Evolutionary conservation across 345 rosid genomes (phyloP).

Genomic region (Brassica carinata): DNA sequence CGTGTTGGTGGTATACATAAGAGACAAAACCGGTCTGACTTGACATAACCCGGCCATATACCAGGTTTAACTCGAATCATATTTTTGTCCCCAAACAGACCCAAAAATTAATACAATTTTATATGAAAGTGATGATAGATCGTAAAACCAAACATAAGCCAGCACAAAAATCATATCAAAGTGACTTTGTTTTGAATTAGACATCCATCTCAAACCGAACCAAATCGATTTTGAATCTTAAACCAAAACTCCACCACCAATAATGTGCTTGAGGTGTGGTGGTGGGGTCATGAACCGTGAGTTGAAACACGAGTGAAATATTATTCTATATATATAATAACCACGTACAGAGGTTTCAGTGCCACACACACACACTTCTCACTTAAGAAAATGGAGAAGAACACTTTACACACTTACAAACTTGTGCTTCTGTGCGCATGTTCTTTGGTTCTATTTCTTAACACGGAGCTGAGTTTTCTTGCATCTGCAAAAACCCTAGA

Average conservation of each 20-base stretch:
- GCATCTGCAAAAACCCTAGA: conserved; percentile 12
- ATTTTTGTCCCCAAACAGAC: no score
- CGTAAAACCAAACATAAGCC: no score
- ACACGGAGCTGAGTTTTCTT: conserved; percentile 5
- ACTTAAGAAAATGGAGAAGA: conserved; percentile 19
- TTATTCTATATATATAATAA: neutral
- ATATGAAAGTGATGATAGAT: no score
- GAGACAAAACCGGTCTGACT: no score
- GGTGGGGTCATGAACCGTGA: conserved; percentile 2
- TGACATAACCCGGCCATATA: no score
- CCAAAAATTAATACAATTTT: no score
- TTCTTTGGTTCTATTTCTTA: conserved; percentile 16
- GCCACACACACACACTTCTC: conserved; percentile 4
- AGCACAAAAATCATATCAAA: no score
- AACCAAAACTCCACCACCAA: neutral
- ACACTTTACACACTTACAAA: conserved; percentile 6
- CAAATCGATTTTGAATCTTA: neutral
- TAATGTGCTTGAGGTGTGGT: neutral
- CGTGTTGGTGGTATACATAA: no score
- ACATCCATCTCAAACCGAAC: neutral
- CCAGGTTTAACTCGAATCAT: no score
- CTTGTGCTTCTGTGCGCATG: conserved; percentile 12
- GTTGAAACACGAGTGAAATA: neutral
- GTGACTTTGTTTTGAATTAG: neutral
- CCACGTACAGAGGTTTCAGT: neutral